These are phyloP conservation scores for Afroboletus lepidellus DNA, from an alignment of 1,284 basidiomycete genomes.

Conservation along the genomic window DNA sequence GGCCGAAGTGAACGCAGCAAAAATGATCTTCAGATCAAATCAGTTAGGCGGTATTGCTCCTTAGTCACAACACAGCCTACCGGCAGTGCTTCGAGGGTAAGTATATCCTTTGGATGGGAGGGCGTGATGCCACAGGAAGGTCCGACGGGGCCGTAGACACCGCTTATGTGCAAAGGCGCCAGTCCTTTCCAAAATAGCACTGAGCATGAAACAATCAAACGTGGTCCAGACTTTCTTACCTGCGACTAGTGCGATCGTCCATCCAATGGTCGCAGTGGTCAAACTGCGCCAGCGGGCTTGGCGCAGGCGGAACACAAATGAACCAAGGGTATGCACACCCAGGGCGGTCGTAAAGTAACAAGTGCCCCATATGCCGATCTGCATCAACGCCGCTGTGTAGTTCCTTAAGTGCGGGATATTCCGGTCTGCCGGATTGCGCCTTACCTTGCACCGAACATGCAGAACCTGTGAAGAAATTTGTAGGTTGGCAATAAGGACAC, in stretches of 20 bases:
- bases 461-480: slow-evolving; percentile 27
- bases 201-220: slow-evolving; percentile 8
- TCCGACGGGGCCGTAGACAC: slow-evolving; percentile 52
- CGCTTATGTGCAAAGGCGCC: slow-evolving; percentile 41
- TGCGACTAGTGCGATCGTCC: slow-evolving; percentile 45
- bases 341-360: slow-evolving; percentile 67
- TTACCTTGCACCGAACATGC: slow-evolving; percentile 60
- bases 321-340: slow-evolving; percentile 66
- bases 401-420: slow-evolving; percentile 4
- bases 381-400: slow-evolving; percentile 49
- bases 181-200: slow-evolving; percentile 32
- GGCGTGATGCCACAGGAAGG: slow-evolving; percentile 52
- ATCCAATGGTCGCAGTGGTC: slow-evolving; percentile 49
- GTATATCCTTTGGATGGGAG: slow-evolving; percentile 42
- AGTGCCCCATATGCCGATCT: slow-evolving; percentile 58
- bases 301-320: slow-evolving; percentile 55
- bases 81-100: slow-evolving; percentile 58
- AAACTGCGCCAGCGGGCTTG: slow-evolving; percentile 50
- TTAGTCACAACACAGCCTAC: slow-evolving; percentile 37
- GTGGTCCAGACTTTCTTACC: slow-evolving; percentile 38
- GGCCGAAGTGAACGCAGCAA: slow-evolving; percentile 52
- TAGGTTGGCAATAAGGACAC: slow-evolving; percentile 1
- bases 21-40: slow-evolving; percentile 46
- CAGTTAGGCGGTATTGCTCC: slow-evolving; percentile 1
- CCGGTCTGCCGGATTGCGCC: background rate